A percentile compares a stretch with the other conserved stretches of the same genome.
These are phyloP conservation scores for Myxozyma mucilagina DNA, from an alignment of 805 yeast genomes.

Conservation along the genomic window DNA sequence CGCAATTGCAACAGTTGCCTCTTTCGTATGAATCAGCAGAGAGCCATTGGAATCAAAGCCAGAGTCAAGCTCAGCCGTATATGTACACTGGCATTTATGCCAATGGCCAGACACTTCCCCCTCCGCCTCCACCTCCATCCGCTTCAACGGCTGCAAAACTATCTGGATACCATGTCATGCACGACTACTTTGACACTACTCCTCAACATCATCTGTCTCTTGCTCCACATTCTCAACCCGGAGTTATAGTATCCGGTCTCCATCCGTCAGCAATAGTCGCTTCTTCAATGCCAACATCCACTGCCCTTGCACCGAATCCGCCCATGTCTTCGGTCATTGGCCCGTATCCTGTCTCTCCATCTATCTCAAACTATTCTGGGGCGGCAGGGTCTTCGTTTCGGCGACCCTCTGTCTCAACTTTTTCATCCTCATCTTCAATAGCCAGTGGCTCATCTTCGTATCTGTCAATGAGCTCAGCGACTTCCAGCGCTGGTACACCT, in stretches of 20 bases:
- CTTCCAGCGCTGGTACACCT: slow-evolving; percentile 3
- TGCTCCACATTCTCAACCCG: background rate
- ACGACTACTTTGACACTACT: slow-evolving; percentile 22
- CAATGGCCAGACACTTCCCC: slow-evolving; percentile 23
- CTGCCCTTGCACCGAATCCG: background rate
- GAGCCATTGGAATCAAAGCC: slow-evolving; percentile 11
- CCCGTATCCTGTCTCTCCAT: background rate
- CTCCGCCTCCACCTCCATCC: slow-evolving; percentile 23
- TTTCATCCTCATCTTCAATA: slow-evolving; percentile 24
- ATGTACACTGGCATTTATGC: slow-evolving; percentile 2
- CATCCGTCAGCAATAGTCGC: slow-evolving; percentile 2
- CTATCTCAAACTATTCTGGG: background rate
- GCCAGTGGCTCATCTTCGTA: slow-evolving; percentile 4
- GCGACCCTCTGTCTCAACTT: slow-evolving; percentile 15
- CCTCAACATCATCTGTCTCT: no score
- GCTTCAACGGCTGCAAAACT: slow-evolving; percentile 23
- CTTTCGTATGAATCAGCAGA: background rate
- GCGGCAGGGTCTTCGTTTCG: background rate
- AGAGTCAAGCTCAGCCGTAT: slow-evolving; percentile 34
- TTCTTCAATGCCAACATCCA: background rate
- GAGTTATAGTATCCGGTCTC: background rate
- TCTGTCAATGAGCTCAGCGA: slow-evolving; percentile 1
- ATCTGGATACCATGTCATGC: slow-evolving; percentile 15
- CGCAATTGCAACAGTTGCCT: background rate
- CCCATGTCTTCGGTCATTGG: background rate